Evolutionary conservation across 352 stramenopile species (phyloP).

Genomic region (Pythium rhizo-oryzae): DNA sequence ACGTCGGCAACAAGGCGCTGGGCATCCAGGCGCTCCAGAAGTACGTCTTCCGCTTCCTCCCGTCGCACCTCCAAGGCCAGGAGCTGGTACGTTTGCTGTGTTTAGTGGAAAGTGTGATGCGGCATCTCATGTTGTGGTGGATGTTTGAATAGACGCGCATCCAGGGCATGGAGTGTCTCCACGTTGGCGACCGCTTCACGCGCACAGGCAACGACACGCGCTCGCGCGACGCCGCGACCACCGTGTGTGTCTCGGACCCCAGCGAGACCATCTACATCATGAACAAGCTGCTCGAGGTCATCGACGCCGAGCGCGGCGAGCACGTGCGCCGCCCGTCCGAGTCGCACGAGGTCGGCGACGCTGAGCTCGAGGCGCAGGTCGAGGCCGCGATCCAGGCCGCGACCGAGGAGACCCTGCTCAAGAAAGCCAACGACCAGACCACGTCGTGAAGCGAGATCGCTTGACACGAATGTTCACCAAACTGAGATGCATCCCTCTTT

Average conservation of each 20-base stretch:
- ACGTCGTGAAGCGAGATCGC: background rate
- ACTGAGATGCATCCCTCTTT: background rate
- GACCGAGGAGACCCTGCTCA: slow-evolving; percentile 34
- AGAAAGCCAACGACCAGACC: slow-evolving; percentile 4
- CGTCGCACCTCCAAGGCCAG: slow-evolving; percentile 76
- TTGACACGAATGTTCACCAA: no score
- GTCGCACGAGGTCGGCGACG: slow-evolving; percentile 27
- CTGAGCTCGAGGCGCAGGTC: slow-evolving; percentile 54
- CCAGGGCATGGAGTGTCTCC: slow-evolving; percentile 89
- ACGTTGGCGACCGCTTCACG: slow-evolving; percentile 95
- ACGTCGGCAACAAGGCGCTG: slow-evolving; percentile 96
- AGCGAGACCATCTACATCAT: slow-evolving; percentile 96
- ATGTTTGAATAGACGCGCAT: slow-evolving; percentile 55
- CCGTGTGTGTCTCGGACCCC: slow-evolving; percentile 95
- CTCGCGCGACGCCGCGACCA: slow-evolving; percentile 90
- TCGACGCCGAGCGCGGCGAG: slow-evolving; percentile 46
- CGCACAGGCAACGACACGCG: slow-evolving; percentile 94
- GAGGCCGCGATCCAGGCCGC: slow-evolving; percentile 71
- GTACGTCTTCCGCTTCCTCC: slow-evolving; percentile 74
- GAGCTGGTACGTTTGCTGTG: slow-evolving; percentile 42
- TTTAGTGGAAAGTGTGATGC: background rate
- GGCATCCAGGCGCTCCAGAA: slow-evolving; percentile 93
- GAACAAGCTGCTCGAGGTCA: slow-evolving; percentile 86
- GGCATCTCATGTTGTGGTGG: background rate
- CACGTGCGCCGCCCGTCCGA: slow-evolving; percentile 32